Base-by-base conservation (phyloP, 306 rosid species). In the Cucurbita argyrosperma region DNA sequence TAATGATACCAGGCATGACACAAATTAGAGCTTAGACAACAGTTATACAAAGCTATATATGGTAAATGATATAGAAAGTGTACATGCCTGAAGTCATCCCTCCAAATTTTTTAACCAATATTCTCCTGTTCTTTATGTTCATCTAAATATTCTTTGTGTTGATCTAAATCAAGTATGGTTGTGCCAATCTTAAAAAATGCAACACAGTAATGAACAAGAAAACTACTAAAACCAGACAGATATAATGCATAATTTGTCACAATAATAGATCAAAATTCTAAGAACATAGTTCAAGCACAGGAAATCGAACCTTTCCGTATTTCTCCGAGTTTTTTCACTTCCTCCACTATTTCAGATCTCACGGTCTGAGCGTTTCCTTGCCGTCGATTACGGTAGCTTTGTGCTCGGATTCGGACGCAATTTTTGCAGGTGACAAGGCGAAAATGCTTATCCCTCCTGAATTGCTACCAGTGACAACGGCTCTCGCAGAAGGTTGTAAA, bases 301-400 rank as follows among this genome's bases (percentile, higher is more conserved):
- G 46, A 75, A 30, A 60, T 10, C n/a, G n/a, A 71, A 90, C 97
- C 97, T 90, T 89, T 79, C 90, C 89, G 81, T 88, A 83, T 66
- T 90, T 86, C 39, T 87, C 55, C 8, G 90, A 93, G 89, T n/a
- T 53, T 58, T 21, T 57, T 82, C 30, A 90, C 90, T 63, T 88
- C 97, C 10, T 66, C 80, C 14, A 90, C 85, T 70, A 89, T 87
- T 84, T 90, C 98, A 58, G 85, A 83, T 78, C 98, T 82, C 76
- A 93, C 78, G 16, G 85, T 74, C 80, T 90, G 90, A 9, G 97
- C 92, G 10, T 85, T 52, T 85, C 88, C 79, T 89, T 85, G 76
- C 97, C 98, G 77, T 93, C 96, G 71, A 93, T 87, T 6, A 90
- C 69, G 82, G 78, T 21, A 79, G 97, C 97, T 84, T 85, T 85